Conservation (phyloP, 176 grass and related monocot genomes). For the Oryza rufipogon region DNA sequence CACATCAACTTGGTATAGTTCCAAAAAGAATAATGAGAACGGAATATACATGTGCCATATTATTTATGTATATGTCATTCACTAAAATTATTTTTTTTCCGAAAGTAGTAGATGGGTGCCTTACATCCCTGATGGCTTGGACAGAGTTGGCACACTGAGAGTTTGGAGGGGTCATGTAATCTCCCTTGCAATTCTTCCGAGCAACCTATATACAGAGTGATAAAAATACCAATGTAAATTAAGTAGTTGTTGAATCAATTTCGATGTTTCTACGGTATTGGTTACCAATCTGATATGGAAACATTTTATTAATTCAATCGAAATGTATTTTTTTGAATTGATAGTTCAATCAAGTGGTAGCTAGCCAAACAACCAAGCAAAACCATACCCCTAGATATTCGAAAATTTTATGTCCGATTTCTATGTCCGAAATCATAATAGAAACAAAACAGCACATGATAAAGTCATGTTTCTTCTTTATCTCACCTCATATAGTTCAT, state of each 20-base stretch:
- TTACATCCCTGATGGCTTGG: background rate
- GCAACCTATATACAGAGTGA: conserved; percentile 1
- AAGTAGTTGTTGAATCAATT: no score
- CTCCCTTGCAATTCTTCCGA: conserved; percentile 1
- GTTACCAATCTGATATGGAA: no score
- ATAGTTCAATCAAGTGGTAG: no score
- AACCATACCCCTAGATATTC: no score
- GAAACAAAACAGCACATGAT: no score
- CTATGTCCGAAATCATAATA: no score
- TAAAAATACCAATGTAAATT: background rate
- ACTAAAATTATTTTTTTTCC: background rate
- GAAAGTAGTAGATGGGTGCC: background rate
- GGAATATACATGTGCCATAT: background rate
- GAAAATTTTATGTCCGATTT: no score
- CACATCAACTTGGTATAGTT: background rate
- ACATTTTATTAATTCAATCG: no score
- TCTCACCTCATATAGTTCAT: conserved; percentile 59
- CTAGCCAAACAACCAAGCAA: no score
- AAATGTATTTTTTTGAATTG: no score
- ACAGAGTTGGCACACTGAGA: conserved; percentile 12
- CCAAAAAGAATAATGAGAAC: background rate
- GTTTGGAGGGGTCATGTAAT: background rate
- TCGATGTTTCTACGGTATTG: no score
- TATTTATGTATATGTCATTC: background rate
- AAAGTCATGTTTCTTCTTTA: background rate